Conservation (phyloP, 352 stramenopile species). For the Pythium dissotocum region DNA sequence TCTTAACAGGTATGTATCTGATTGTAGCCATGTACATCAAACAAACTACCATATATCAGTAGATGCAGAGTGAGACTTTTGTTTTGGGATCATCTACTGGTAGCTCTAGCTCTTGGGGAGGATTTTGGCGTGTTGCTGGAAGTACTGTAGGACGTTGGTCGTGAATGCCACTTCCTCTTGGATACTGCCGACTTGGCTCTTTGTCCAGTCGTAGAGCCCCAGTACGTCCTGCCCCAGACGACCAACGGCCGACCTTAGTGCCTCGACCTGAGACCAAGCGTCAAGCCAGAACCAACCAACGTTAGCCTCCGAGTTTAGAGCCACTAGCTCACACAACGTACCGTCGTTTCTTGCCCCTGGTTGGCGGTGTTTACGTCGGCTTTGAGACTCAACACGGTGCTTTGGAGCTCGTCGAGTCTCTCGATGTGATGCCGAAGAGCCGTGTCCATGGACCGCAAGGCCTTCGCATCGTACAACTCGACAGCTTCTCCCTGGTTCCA, state of each 20-base stretch:
- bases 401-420: constrained; percentile 16
- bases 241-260: constrained; percentile 32
- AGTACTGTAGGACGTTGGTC: constrained; percentile 32
- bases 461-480: constrained; percentile 19
- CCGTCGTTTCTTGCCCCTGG: constrained; percentile 17
- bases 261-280: constrained; percentile 26
- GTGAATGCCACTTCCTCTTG: constrained; percentile 33
- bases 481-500: constrained; percentile 18
- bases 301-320: too few relatives aligned
- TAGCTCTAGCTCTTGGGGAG: constrained; percentile 17
- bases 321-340: background rate
- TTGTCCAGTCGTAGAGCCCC: constrained; percentile 63
- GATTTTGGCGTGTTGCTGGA: constrained; percentile 38
- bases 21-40: background rate
- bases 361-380: constrained; percentile 12
- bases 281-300: too few relatives aligned
- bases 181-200: constrained; percentile 31
- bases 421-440: constrained; percentile 17
- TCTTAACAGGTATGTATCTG: background rate
- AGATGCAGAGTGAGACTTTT: background rate
- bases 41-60: background rate
- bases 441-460: constrained; percentile 24
- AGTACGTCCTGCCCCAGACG: constrained; percentile 46
- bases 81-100: too few relatives aligned
- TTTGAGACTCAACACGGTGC: background rate